Evolutionary conservation across 1,284 basidiomycete genomes (phyloP).

Genomic region (Puccinia triticina): DNA sequence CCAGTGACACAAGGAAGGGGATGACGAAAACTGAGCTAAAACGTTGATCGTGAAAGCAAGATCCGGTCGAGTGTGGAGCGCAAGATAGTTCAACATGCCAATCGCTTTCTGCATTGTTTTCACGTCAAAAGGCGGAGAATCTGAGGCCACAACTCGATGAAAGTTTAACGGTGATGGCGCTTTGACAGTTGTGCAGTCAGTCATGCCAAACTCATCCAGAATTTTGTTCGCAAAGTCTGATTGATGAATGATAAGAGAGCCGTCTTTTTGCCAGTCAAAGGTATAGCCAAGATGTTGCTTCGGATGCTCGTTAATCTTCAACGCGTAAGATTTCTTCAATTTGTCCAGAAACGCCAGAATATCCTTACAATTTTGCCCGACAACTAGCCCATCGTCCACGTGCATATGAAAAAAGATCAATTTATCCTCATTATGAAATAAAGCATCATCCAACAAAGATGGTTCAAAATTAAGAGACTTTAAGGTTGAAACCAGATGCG

Average conservation of each 20-base stretch:
- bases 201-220: too few species aligned
- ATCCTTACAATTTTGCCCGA: not conserved
- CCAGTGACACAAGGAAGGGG: conserved; percentile 5
- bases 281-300: too few species aligned
- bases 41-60: conserved; percentile 22
- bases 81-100: conserved; percentile 17
- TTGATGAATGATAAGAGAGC: too few species aligned
- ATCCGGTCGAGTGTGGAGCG: conserved; percentile 26
- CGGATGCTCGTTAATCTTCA: not conserved
- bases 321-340: not conserved
- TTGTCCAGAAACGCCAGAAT: not conserved
- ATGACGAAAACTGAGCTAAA: not conserved
- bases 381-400: conserved; percentile 7
- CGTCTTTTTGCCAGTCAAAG: too few species aligned
- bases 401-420: too few species aligned
- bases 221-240: too few species aligned
- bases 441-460: not conserved
- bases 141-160: not conserved
- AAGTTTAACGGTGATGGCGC: not conserved
- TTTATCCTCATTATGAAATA: not conserved
- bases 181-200: too few species aligned
- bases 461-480: not conserved
- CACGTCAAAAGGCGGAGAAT: not conserved
- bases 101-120: conserved; percentile 8
- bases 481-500: not conserved